Conservation (phyloP, 768 basidiomycete species). For the Kwoniella mangroviensis region DNA sequence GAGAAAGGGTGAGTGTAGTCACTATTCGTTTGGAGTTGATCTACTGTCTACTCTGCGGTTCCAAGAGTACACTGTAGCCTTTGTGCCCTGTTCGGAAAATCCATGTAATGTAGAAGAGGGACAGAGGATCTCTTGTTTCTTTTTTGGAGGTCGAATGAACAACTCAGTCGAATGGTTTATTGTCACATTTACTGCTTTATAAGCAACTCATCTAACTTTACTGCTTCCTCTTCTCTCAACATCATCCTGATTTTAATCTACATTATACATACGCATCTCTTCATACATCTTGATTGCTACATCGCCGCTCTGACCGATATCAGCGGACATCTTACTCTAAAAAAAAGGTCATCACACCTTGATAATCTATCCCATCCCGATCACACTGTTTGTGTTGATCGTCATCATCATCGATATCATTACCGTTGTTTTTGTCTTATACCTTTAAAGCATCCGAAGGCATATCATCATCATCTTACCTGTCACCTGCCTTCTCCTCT, state of each 20-base stretch:
- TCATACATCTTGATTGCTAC: background rate
- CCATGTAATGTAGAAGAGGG: too few relatives aligned
- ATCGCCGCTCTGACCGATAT: background rate
- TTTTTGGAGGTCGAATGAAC: too few relatives aligned
- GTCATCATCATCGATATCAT: background rate
- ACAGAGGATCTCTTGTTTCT: too few relatives aligned
- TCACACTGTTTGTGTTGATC: background rate
- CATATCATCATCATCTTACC: background rate
- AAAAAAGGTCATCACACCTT: slow-evolving; percentile 2
- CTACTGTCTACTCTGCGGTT: background rate
- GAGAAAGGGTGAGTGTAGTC: slow-evolving; percentile 6
- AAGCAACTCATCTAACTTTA: too few relatives aligned
- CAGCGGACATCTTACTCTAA: background rate
- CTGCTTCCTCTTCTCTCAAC: background rate
- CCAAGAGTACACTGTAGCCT: background rate
- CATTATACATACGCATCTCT: background rate
- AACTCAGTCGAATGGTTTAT: too few relatives aligned
- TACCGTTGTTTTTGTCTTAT: too few relatives aligned
- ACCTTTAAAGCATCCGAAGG: background rate
- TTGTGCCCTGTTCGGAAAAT: background rate
- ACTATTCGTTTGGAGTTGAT: background rate
- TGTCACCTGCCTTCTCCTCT: background rate
- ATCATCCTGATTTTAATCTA: background rate
- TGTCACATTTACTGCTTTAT: too few relatives aligned
- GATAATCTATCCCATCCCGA: background rate